Conservation (phyloP, 202 grass and related monocot species). For the Schoenoplectus triqueter region DNA sequence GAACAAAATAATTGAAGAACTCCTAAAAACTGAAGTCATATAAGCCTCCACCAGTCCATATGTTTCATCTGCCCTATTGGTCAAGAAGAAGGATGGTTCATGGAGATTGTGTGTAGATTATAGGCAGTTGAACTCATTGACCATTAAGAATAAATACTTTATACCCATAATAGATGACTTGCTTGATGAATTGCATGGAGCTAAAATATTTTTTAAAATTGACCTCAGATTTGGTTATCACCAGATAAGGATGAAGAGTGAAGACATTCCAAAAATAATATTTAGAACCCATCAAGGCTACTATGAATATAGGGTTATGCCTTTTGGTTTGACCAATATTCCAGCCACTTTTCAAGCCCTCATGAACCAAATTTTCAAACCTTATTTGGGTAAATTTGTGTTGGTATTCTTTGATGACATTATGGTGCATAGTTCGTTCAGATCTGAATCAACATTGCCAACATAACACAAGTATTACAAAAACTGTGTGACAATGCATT, state of each 20-base stretch:
- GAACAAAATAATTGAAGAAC: neutral
- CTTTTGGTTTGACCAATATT: neutral
- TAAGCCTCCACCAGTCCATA: neutral
- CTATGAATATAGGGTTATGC: neutral
- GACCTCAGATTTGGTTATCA: neutral
- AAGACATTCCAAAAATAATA: neutral
- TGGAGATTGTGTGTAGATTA: no score
- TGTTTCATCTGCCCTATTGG: neutral
- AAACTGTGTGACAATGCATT: neutral
- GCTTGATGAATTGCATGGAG: neutral
- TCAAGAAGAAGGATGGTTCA: conserved; percentile 17
- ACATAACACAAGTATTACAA: neutral
- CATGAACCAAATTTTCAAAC: neutral
- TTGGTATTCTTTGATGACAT: neutral
- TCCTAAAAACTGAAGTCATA: neutral
- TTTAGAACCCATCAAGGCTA: neutral
- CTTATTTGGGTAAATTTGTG: neutral
- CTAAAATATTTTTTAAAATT: neutral
- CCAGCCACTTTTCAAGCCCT: neutral
- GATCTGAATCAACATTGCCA: no score
- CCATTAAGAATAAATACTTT: no score
- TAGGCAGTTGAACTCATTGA: no score
- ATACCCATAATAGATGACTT: neutral
- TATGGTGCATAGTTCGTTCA: neutral
- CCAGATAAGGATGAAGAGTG: neutral